These are phyloP conservation scores for Pichia norvegensis DNA, from an alignment of 1,139 yeast species.

Conservation along the genomic window DNA sequence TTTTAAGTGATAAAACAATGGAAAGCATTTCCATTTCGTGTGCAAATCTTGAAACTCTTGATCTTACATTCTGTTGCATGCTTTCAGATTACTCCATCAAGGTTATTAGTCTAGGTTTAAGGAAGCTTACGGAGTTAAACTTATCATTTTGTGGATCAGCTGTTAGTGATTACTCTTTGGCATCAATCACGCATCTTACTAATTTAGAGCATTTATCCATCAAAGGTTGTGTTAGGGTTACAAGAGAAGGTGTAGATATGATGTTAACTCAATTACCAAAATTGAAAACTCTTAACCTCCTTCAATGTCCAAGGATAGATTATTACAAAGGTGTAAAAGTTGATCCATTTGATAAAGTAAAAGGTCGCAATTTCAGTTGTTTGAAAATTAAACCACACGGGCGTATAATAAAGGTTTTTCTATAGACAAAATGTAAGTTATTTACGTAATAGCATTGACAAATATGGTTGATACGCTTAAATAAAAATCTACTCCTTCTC, in stretches of 20 bases:
- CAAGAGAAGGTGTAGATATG: conserved; percentile 67
- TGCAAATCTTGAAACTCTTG: conserved; percentile 46
- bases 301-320: conserved; percentile 47
- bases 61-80: conserved; percentile 69
- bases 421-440: conserved; percentile 19
- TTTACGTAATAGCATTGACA: neutral
- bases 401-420: conserved; percentile 48
- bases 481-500: too few relatives aligned
- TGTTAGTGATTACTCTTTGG: conserved; percentile 61
- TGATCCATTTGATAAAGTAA: conserved; percentile 41
- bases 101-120: conserved; percentile 58
- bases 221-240: conserved; percentile 67
- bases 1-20: conserved; percentile 58
- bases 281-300: conserved; percentile 47
- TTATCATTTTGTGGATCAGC: conserved; percentile 75
- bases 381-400: conserved; percentile 50
- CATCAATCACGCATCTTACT: conserved; percentile 49
- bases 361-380: conserved; percentile 46
- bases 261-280: conserved; percentile 50
- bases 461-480: neutral
- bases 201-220: conserved; percentile 42
- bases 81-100: conserved; percentile 62
- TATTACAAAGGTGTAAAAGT: conserved; percentile 54
- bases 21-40: conserved; percentile 57
- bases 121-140: conserved; percentile 44